phyloP scores from a whole-genome alignment of 108 stramenopile species.

The Nitzschia sp. region DNA sequence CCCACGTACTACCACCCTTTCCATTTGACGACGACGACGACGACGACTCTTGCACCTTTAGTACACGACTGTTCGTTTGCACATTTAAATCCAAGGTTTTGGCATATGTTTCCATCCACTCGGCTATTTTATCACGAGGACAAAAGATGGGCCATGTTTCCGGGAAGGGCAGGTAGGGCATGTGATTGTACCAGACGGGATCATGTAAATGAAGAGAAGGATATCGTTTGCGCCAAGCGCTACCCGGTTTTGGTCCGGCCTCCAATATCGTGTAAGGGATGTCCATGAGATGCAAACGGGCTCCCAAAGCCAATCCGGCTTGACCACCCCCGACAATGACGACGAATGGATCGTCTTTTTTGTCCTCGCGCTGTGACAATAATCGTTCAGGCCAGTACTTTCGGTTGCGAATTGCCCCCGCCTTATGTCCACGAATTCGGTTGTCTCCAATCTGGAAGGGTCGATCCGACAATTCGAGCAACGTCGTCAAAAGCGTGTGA shows the following conservation, averaged over 20 bases:
- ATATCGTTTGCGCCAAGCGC: slow-evolving; percentile 24
- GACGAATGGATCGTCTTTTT: slow-evolving; percentile 12
- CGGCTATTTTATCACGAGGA: slow-evolving; percentile 24
- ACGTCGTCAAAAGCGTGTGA: slow-evolving; percentile 12
- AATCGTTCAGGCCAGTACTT: slow-evolving; percentile 2
- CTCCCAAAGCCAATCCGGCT: slow-evolving; percentile 21
- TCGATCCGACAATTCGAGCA: slow-evolving; percentile 15
- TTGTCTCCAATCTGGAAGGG: slow-evolving; percentile 2
- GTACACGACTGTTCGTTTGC: slow-evolving; percentile 14
- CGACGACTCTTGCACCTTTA: neutral
- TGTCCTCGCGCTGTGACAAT: neutral
- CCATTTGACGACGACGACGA: no score
- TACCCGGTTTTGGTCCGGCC: slow-evolving; percentile 13
- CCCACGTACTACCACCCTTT: neutral
- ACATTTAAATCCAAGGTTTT: slow-evolving; percentile 23
- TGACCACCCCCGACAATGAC: slow-evolving; percentile 26
- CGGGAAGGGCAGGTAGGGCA: slow-evolving; percentile 30
- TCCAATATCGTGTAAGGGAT: slow-evolving; percentile 21
- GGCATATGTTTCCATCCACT: slow-evolving; percentile 29
- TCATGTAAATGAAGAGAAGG: slow-evolving; percentile 27
- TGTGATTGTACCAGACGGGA: slow-evolving; percentile 28
- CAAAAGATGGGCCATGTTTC: slow-evolving; percentile 24
- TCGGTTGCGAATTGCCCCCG: slow-evolving; percentile 9
- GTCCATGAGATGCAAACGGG: slow-evolving; percentile 17
- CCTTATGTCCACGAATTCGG: slow-evolving; percentile 2